These are phyloP conservation scores for Penicillium sp. DNA, from an alignment of 2,329 filamentous ascomycete species.

Conservation along the genomic window DNA sequence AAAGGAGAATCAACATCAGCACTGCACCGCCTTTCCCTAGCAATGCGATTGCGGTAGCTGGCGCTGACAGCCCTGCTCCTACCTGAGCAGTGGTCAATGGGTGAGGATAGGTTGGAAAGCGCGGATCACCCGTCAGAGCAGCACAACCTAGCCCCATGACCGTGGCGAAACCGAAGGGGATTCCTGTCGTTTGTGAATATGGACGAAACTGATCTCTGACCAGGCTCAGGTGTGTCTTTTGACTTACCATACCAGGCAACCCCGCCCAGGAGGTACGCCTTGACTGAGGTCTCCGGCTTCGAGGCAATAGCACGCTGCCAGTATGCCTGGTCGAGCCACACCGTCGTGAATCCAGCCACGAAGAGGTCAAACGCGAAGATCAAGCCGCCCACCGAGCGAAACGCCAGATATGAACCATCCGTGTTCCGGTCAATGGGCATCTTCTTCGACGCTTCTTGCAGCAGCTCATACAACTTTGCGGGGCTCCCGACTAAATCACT, in stretches of 20 bases:
- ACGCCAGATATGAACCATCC: conserved; percentile 39
- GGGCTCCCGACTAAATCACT: conserved; percentile 35
- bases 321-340: conserved; percentile 46
- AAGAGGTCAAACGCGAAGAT: conserved; percentile 42
- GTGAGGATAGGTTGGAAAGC: conserved; percentile 53
- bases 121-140: conserved; percentile 44
- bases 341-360: conserved; percentile 35
- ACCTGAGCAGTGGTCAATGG: conserved; percentile 28
- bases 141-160: conserved; percentile 48
- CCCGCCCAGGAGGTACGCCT: conserved; percentile 45
- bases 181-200: no score
- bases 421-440: conserved; percentile 34
- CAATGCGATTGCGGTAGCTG: conserved; percentile 35
- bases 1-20: conserved; percentile 34
- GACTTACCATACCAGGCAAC: conserved; percentile 34
- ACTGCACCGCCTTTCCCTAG: conserved; percentile 39
- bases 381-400: conserved; percentile 37
- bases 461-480: conserved; percentile 38
- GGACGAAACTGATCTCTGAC: no score
- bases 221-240: no score
- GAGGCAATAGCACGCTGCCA: conserved; percentile 48
- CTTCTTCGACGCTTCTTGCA: conserved; percentile 31
- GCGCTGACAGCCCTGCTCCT: conserved; percentile 36
- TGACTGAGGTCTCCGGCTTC: conserved; percentile 41
- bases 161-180: conserved; percentile 52